Evolutionary conservation across 768 basidiomycete species (phyloP), one percentile per base, ranked within the genome.

Genomic region (Roridomyces roridus): DNA sequence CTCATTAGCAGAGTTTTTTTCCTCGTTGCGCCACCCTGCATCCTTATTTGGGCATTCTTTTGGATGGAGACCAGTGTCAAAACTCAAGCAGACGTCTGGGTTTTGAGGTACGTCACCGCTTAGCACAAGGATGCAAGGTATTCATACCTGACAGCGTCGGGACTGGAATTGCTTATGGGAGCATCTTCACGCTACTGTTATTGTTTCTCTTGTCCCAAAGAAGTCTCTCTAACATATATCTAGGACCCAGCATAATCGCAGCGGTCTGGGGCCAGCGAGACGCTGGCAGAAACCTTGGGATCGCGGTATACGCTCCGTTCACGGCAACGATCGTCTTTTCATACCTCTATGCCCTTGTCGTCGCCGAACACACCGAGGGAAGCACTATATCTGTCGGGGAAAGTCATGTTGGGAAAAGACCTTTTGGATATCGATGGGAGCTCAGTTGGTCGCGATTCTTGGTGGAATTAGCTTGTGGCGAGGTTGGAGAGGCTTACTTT

Each of bases 261-360:
- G 78, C 87, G 1, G 77, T 89, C 21, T 94, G 90, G 89, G 92
- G 92, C 12, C 68, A 80, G 24, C 65, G 77, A n/a, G 81, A 90
- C 58, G 74, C 87, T 5, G 92, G 85, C 9, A 84, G 92, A 53
- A 94, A 94, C 69, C 93, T 85, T 56, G 90, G 91, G 23, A 70
- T 91, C 34, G 66, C 91, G 52, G 84, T 87, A 44, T 91, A 90
- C 62, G 85, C 91, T 0, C 87, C 90, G 5, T 89, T 92, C 69
- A 69, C 85, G 23, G 91, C 90, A 6, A 91, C 90, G 0, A 84
- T 89, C 2, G 31, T 85, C 0, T 92, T 92, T 68, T 91, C 92
- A 3, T 92, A 90, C 68, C 67, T 93, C 0, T 94, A 92, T 57
- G 92, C 92, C 14, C 84, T 87, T 61, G 66, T 91, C 43, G 81